These are phyloP conservation scores for Diaporthe helianthi DNA, from an alignment of 2,329 filamentous ascomycete species.

Conservation along the genomic window DNA sequence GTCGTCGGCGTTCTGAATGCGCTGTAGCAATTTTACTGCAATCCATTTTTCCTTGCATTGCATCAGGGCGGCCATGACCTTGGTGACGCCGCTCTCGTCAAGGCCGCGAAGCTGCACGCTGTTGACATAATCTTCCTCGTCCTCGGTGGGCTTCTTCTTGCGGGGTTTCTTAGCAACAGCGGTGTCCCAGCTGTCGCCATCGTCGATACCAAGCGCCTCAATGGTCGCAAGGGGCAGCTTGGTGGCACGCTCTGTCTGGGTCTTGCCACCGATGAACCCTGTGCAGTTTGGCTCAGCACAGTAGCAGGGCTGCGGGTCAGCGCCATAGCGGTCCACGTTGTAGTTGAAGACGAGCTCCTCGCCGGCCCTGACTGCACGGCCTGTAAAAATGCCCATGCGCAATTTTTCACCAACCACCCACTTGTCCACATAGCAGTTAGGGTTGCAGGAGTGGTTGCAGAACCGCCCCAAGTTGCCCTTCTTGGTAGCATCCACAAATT, in stretches of 20 bases:
- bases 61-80: constrained; percentile 95
- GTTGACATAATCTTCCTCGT: constrained; percentile 95
- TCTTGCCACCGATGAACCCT: constrained; percentile 96
- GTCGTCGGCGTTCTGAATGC: constrained; percentile 86
- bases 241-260: constrained; percentile 92
- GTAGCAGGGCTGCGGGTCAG: constrained; percentile 95
- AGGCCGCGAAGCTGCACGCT: constrained; percentile 81
- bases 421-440: constrained; percentile 99
- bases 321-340: constrained; percentile 97
- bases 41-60: constrained; percentile 99
- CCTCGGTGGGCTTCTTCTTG: constrained; percentile 90
- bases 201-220: constrained; percentile 94
- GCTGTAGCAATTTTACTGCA: constrained; percentile 88
- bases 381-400: constrained; percentile 98
- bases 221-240: constrained; percentile 90
- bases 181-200: constrained; percentile 90
- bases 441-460: constrained; percentile 98
- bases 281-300: constrained; percentile 94
- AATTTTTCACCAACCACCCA: constrained; percentile 98
- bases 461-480: constrained; percentile 96
- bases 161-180: constrained; percentile 87
- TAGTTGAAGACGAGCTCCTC: constrained; percentile 99
- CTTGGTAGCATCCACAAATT: constrained; percentile 97
- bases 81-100: constrained; percentile 83
- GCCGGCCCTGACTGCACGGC: constrained; percentile 81